phyloP scores from a whole-genome alignment of 495 filamentous ascomycete genomes.

The Pseudevernia furfuracea region DNA sequence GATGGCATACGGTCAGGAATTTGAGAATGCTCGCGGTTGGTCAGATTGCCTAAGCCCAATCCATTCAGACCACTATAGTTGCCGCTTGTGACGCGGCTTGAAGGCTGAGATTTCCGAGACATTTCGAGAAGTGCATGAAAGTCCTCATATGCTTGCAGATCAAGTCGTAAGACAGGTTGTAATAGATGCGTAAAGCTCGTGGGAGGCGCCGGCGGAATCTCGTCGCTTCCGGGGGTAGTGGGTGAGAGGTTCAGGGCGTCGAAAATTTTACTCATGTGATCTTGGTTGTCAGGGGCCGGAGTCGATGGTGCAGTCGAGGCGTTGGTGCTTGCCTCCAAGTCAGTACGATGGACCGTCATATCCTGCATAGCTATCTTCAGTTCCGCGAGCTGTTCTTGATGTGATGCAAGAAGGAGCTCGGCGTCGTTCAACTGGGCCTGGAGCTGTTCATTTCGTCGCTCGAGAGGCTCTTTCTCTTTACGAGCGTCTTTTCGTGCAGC shows the following conservation, averaged over 20 bases:
- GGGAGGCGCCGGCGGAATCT: conserved; percentile 67
- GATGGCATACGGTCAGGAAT: conserved; percentile 25
- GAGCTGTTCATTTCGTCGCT: conserved; percentile 73
- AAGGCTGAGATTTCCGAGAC: conserved; percentile 51
- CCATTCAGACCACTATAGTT: conserved; percentile 43
- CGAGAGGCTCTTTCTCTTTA: conserved; percentile 64
- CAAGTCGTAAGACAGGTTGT: conserved; percentile 72
- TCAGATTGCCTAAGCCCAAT: conserved; percentile 49
- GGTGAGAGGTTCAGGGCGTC: conserved; percentile 41
- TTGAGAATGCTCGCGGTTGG: conserved; percentile 24
- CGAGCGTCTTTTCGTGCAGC: conserved; percentile 55
- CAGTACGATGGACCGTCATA: conserved; percentile 68
- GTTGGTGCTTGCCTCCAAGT: conserved; percentile 48
- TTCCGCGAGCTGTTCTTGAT: conserved; percentile 88
- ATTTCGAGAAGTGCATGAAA: conserved; percentile 70
- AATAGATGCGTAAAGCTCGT: conserved; percentile 78
- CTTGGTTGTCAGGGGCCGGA: conserved; percentile 43
- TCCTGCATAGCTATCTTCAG: conserved; percentile 87
- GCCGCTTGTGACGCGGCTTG: conserved; percentile 59
- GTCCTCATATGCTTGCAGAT: conserved; percentile 73
- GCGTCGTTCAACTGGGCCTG: conserved; percentile 72
- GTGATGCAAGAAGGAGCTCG: conserved; percentile 75
- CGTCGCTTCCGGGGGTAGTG: conserved; percentile 43
- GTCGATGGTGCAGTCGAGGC: conserved; percentile 60
- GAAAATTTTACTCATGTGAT: conserved; percentile 38